phyloP scores from a whole-genome alignment of 1,284 basidiomycete genomes.

The Malassezia globosa region DNA sequence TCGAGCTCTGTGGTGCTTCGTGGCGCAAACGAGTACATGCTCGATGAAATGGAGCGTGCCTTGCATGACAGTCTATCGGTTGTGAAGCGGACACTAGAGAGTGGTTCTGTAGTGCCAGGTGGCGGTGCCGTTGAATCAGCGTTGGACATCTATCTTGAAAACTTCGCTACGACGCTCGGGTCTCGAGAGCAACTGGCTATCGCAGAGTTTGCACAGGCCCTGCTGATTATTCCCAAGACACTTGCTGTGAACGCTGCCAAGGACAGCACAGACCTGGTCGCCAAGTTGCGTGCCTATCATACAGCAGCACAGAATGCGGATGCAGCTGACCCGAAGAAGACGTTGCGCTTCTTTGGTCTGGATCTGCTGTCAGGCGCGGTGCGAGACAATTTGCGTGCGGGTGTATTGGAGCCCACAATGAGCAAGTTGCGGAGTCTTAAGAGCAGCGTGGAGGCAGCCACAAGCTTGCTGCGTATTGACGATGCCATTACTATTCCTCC shows the following conservation, averaged over 20 bases:
- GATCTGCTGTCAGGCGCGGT: slow-evolving; percentile 90
- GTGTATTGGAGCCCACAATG: slow-evolving; percentile 89
- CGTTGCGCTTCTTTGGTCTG: slow-evolving; percentile 82
- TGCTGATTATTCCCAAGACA: slow-evolving; percentile 85
- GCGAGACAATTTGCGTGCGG: slow-evolving; percentile 83
- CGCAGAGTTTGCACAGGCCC: slow-evolving; percentile 86
- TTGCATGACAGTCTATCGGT: slow-evolving; percentile 88
- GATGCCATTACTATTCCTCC: slow-evolving; percentile 52
- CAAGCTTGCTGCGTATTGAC: slow-evolving; percentile 86
- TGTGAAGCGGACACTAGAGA: slow-evolving; percentile 94
- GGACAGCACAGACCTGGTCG: slow-evolving; percentile 93
- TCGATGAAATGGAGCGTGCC: slow-evolving; percentile 98
- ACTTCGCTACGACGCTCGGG: slow-evolving; percentile 88
- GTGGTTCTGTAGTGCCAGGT: slow-evolving; percentile 87
- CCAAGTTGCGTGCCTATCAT: slow-evolving; percentile 88
- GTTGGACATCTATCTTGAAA: slow-evolving; percentile 92
- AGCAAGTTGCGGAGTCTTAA: slow-evolving; percentile 95
- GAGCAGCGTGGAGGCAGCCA: slow-evolving; percentile 90
- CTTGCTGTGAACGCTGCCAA: slow-evolving; percentile 96
- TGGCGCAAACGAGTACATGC: slow-evolving; percentile 97
- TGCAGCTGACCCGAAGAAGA: slow-evolving; percentile 83
- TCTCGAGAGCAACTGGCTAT: slow-evolving; percentile 97
- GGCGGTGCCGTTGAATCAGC: slow-evolving; percentile 96
- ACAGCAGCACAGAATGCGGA: slow-evolving; percentile 83
- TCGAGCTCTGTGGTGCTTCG: slow-evolving; percentile 85